Base-by-base conservation (phyloP, 1,284 basidiomycete genomes). In the Boletus smithii region DNA sequence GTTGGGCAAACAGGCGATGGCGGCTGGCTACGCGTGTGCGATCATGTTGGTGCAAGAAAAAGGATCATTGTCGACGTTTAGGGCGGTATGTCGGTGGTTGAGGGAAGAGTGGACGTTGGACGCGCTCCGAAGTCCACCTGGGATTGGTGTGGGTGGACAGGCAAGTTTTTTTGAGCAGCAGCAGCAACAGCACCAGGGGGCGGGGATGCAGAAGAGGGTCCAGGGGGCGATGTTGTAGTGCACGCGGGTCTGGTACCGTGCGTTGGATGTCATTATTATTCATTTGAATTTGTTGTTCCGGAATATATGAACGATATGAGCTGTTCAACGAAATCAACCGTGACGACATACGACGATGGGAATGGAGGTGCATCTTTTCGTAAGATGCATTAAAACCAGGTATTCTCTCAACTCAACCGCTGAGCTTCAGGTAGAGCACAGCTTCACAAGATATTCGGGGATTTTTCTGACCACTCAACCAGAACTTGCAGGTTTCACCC, bases 11-110 rank as follows among this genome's bases (percentile, higher is more conserved):
- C 54, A 55, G 27, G 44, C 48, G 30, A 51, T 53, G 43, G 50
- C 41, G 22, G 34, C 36, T 4, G 55, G 57, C 8, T 65, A 61
- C n/a, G 45, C 58, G 18, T 70, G 67, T 45, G 76, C 73, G 24
- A 75, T 91, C 53, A 79, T 83, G 36, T 73, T 95, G 61, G 76
- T 89, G 18, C 87, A 92, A 57, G 93, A 95, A 73, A 95, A 92
- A 68, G 93, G 93, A 13, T 87, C 91, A 4, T 72, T 86, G 60
- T 83, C 86, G 51, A 85, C 86, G 42, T 93, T 95, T 72, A 83
- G 83, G 65, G 71, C 75, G 10, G 73, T 93, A 16, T 88, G 85
- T 71, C 78, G 79, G 58, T 76, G 77, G 53, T 65, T 95, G 58
- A 79, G 84, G 58, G 77, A 81, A 27, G 77, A 80, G 54, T 88